Base-by-base conservation (phyloP, 495 filamentous ascomycete species). In the Terfezia boudieri region DNA sequence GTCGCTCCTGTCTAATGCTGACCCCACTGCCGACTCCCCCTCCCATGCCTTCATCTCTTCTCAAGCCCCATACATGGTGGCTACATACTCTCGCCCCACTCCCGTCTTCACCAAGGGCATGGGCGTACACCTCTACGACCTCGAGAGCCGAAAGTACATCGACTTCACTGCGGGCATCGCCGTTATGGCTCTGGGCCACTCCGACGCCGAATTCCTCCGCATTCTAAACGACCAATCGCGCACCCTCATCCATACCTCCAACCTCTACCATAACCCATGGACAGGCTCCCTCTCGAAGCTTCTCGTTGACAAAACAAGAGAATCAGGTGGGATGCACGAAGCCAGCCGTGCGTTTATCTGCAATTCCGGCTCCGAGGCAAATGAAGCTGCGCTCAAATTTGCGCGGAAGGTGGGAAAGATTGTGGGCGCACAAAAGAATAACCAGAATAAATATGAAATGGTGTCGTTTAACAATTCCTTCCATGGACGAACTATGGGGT, bases 321-420 rank as follows among this genome's bases (percentile, higher is more conserved):
- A 76, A 53, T 77, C 81, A 0, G 86, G 85, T 53, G 81, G 71
- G 46, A 93, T 96, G 82, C 76, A 81, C 59, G 74, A 79, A 61
- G 88, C 83, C 6, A 69, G 76, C n/a, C 74, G 82, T 57, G 86
- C 82, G 0, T 98, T 98, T 69, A 74, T 98, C 59, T 94, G 84
- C 71, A 98, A 96, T 70, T 90, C 84, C 12, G 90, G 90, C 37
- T 80, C 77, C 36, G 90, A 96, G 69, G 90, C 90, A 62, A 98
- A 98, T 67, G 90, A 98, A 69, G 90, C 90, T 0, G 90, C 89
- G 7, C 84, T 98, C 62, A 98, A 98, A 67, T 96, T 98, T 65
- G 79, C 86, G 11, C 79, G 92, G 49, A 98, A 96, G 65, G 80
- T 84, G 51, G 90, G 86, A 58, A 84, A 85, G 63, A 71, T 76